Evolutionary conservation across 306 rosid genomes (phyloP), one percentile per base, ranked within the genome.

Genomic region (Delonix regia): DNA sequence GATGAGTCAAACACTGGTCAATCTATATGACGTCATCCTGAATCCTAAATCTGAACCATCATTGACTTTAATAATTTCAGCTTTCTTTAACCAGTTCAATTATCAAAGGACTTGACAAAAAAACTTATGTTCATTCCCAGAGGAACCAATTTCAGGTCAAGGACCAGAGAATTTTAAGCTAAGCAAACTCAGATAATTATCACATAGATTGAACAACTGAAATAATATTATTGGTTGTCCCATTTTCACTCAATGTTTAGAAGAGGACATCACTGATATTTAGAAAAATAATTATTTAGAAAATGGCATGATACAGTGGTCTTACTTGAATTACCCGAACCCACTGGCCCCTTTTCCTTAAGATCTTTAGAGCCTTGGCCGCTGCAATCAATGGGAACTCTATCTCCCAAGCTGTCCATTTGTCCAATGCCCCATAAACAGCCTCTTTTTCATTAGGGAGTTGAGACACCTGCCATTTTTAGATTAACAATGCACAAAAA

Each of bases 321-420:
- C 86, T 22, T 89, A 95, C 98, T 65, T 91, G 97, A 89, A 91
- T 95, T 68, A 88, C 87, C 25, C 86, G 90, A 75, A 70, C 85
- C 98, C 98, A 93, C 73, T 91, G 97, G 57, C 86, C 66, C 83
- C 88, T 87, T 76, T 80, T 86, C 84, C 89, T 80, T 52, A 93
- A 72, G 75, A 93, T 87, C 77, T 75, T 91, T 83, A 95, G 87
- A 82, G 98, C 98, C 87, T 93, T 93, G 9, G 87, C 85, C 6
- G 76, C 94, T 47, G 98, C 96, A 86, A 95, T 86, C 90, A 93
- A 44, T 7, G 99, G 98, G 78, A 95, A 95, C 85, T 93, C 97
- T 21, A 88, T 88, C 87, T 95, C 99, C 98, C 97, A 93, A 78
- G 98, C 98, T 1, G 76, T 81, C 98, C 98, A 95, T 88, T 93